Conservation (phyloP, 31 red algal genomes). For the Odonthalia washingtoniensis region DNA sequence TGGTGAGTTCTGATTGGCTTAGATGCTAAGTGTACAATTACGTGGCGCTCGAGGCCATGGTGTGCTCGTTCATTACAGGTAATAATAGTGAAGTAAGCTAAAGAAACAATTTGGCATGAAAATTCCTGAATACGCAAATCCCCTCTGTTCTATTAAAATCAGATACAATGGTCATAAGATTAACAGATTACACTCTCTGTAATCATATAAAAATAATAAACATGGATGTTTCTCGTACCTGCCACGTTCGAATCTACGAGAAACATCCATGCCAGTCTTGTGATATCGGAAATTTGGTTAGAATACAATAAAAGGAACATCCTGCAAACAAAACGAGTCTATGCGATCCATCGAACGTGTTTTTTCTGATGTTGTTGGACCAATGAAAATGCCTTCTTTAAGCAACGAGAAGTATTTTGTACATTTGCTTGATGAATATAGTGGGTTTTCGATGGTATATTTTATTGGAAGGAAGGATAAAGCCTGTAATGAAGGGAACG, state of each 20-base stretch:
- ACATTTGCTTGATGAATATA: background rate
- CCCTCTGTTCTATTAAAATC: background rate
- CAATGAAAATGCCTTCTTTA: no score
- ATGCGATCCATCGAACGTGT: background rate
- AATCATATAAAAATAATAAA: no score
- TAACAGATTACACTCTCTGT: no score
- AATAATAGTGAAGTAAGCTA: background rate
- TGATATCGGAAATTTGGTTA: background rate
- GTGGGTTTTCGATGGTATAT: background rate
- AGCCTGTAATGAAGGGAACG: background rate
- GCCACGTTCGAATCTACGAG: background rate
- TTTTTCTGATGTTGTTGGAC: no score
- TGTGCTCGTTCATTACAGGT: no score
- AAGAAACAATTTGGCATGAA: background rate
- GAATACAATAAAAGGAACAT: no score
- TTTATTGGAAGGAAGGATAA: background rate
- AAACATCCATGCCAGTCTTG: background rate
- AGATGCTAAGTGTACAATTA: no score
- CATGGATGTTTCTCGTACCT: no score
- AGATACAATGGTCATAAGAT: background rate
- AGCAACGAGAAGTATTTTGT: conserved; percentile 12
- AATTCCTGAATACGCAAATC: background rate
- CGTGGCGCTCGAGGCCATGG: no score
- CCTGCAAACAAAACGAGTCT: no score
- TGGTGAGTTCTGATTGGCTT: no score